Base-by-base conservation (phyloP, 2,329 filamentous ascomycete genomes). In the Colletotrichum musae region DNA sequence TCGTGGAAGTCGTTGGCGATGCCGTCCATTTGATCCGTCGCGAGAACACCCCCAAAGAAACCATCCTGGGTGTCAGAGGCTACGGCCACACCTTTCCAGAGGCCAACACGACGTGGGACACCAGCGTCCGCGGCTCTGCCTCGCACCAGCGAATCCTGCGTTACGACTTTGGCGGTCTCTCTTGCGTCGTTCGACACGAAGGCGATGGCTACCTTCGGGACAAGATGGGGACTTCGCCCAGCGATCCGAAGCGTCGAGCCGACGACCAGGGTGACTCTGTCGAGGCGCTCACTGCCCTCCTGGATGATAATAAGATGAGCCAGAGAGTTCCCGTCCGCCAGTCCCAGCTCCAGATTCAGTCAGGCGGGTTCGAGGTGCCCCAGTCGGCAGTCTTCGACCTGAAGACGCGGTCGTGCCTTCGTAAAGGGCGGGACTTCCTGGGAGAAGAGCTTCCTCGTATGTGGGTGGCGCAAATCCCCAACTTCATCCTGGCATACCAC, bases 81-180 rank as follows among this genome's bases (percentile, higher is more conserved):
- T 92, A 84, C 72, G 91, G 91, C 0, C 90, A 93, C 72, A 85
- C 88, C 0, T 93, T 94, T 71, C 89, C 89, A 0, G 89, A 92
- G 56, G 82, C 83, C 1, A 90, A 92, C 73, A 93, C 92, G 0
- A 88, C 83, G 0, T 93, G 91, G 90, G 85, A 87, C 10, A 12
- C 73, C 0, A 83, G 83, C 1, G 85, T 89, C 0, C 83, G 81
- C 53, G 81, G 83, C 0, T 93, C 90, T 0, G 79, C 78, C 1
- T 89, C 88, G 0, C 89, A 93, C 70, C 90, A 93, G 74, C 83
- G 91, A 2, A 74, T 93, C 7, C 73, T 93, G 1, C 77, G 79
- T 3, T 93, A 93, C 70, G 69, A 79, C 0, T 88, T 93, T 72
- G 88, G 82, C 0, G 86, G 81, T 1, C 73, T 90, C 12, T 77